Conservation (phyloP, 768 basidiomycete genomes). For the Rhizopogon rudus region DNA sequence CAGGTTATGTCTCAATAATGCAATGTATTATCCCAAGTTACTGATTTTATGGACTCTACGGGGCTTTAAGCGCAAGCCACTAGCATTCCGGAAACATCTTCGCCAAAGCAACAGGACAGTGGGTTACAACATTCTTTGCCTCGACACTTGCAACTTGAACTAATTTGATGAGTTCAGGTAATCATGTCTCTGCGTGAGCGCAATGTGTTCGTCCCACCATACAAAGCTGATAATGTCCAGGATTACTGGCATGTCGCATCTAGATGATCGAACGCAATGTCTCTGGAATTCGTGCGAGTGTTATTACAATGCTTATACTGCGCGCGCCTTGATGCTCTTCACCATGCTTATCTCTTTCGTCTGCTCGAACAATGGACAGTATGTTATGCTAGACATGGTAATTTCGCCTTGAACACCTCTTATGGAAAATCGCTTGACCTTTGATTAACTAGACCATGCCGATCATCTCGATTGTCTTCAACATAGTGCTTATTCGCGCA, state of each 20-base stretch:
- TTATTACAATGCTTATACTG: neutral
- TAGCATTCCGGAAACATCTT: constrained; percentile 1
- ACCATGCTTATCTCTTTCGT: constrained; percentile 1
- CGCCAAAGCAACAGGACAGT: constrained; percentile 1
- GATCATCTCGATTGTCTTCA: constrained; percentile 1
- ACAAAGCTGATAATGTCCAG: neutral
- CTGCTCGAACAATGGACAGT: neutral
- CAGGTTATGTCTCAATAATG: neutral
- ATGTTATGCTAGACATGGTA: constrained; percentile 2
- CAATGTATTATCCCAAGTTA: neutral
- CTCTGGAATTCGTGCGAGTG: neutral
- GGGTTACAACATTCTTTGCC: constrained; percentile 2
- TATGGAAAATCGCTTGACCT: too few species aligned
- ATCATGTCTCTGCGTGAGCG: neutral
- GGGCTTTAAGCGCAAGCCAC: constrained; percentile 1
- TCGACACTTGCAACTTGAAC: constrained; percentile 2
- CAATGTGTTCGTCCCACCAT: neutral
- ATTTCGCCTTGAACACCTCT: too few species aligned
- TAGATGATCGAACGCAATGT: constrained; percentile 1
- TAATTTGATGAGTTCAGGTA: constrained; percentile 4
- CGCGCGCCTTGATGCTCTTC: neutral
- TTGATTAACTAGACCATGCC: neutral
- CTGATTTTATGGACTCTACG: constrained; percentile 3
- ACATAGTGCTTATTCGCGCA: constrained; percentile 4
- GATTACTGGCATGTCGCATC: constrained; percentile 6